Evolutionary conservation across 768 basidiomycete species (phyloP), one percentile per base, ranked within the genome.

Genomic region (Amanita inopinata): DNA sequence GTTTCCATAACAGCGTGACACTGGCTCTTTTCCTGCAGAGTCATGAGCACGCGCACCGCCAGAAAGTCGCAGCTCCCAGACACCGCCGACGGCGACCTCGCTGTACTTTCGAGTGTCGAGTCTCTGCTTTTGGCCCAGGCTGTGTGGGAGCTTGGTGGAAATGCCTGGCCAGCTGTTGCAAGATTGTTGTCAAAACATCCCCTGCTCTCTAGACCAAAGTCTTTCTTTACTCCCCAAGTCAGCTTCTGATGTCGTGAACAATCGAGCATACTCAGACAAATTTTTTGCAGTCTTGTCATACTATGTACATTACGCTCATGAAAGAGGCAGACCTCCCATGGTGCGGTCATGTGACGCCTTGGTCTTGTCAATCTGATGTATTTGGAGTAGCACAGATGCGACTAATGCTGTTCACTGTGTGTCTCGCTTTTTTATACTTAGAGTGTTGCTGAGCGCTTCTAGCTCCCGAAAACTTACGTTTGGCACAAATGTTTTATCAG

Each of bases 111-210:
- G 31, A 53, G 50, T 52, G 57, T 84, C 40, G 89, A 93, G 62
- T 69, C 76, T 44, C 80, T 96, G 38, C 62, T 96, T 20, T 72
- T 94, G 37, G 78, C 90, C 1, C 92, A 96, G 61, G 80, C 88
- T 0, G 80, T 88, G 32, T 86, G 86, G 61, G 86, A 92, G 55
- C 68, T 81, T 43, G 90, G 91, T 10, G 66, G 77, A 25, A 62
- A 70, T 34, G 69, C 70, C 3, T 92, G 91, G 91, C 53, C 68
- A 25, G 59, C 69, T 4, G 76, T 93, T 6, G 70, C 83, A 15
- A 71, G 71, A 32, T 50, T 84, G 5, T 71, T 94, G 14, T 65
- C 73, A 12, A 74, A 73, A 19, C 88, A 93, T 51, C 80, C 89
- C 10, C 66, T 88, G 6, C 63, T 84, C 33, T 61, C 64, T 2